These are phyloP conservation scores for Xylaria sp. DNA, from an alignment of 2,329 filamentous ascomycete genomes.

Conservation along the genomic window DNA sequence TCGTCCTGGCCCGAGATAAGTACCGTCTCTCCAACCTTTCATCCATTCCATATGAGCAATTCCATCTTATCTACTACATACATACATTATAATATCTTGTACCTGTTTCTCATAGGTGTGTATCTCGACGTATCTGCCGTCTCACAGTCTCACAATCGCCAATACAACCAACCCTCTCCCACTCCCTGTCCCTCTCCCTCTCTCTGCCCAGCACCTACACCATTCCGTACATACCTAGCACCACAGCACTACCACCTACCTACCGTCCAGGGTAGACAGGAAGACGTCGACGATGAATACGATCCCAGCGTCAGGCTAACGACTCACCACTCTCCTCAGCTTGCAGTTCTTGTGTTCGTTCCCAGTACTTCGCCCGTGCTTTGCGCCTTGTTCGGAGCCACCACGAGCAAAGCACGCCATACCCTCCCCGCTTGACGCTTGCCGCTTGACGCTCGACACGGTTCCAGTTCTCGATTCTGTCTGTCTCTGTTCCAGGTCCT, in stretches of 20 bases:
- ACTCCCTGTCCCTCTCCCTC: neutral
- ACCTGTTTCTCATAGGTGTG: conserved; percentile 5
- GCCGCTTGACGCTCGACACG: conserved; percentile 23
- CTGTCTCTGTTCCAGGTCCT: conserved; percentile 8
- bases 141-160: neutral
- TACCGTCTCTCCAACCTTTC: neutral
- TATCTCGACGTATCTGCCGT: conserved; percentile 3
- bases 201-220: neutral
- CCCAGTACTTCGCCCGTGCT: neutral
- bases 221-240: neutral
- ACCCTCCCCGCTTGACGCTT: conserved; percentile 17
- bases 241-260: neutral
- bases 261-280: neutral
- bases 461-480: conserved; percentile 28
- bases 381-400: conserved; percentile 17
- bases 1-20: neutral
- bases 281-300: conserved; percentile 1
- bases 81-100: neutral
- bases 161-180: neutral
- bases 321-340: conserved; percentile 6
- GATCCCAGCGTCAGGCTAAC: conserved; percentile 14
- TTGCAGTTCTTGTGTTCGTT: conserved; percentile 2
- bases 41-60: neutral
- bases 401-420: conserved; percentile 15
- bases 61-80: neutral